Evolutionary conservation across 1,284 basidiomycete species (phyloP), one percentile per base, ranked within the genome.

Genomic region (Cryptococcus deneoformans): DNA sequence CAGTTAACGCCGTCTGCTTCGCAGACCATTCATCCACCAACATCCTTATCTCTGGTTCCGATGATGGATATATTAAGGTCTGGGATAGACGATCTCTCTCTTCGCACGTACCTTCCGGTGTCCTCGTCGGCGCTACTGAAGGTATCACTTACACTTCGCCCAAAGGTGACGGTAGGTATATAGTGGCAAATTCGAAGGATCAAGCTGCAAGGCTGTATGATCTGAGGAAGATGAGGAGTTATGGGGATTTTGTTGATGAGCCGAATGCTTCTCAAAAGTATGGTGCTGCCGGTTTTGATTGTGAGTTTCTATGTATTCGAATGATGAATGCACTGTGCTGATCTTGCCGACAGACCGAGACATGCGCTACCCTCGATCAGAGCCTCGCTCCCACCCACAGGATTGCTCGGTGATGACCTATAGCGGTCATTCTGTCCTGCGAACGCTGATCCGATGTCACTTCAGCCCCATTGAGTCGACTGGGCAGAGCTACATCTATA

Each of bases 111-210:
- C 92, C 95, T 2, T 92, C 92, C 0, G 95, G 95, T 34, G 88
- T 94, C 0, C 82, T 99, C 1, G 87, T 92, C 24, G 95, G 96
- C 0, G 95, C 98, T 59, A 97, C 93, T 0, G 93, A 97, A 71
- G 93, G 92, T 39, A 88, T 96, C 62, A 92, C 92, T 5, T 89
- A 90, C 65, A 89, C 91, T 6, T 87, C 90, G 24, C 86, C 91
- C 1, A 92, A 85, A 71, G 77, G 92, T 6, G 96, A 99, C 69
- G 95, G 94, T 6, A 85, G 95, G 56, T 98, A 99, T 74, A 82
- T 96, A 54, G 87, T 98, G 40, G 94, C 90, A n/a, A 99, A 99
- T 71, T 92, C 92, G 50, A 99, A 99, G 77, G 96, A 99, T 72
- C 95, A 98, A 72, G 86, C 89, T 1, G 80, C 92, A 54, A 86